A percentile compares a stretch with the other conserved stretches of the same genome.
phyloP scores from a whole-genome alignment of 2,329 filamentous ascomycete genomes.

The Clarireedia paspali region DNA sequence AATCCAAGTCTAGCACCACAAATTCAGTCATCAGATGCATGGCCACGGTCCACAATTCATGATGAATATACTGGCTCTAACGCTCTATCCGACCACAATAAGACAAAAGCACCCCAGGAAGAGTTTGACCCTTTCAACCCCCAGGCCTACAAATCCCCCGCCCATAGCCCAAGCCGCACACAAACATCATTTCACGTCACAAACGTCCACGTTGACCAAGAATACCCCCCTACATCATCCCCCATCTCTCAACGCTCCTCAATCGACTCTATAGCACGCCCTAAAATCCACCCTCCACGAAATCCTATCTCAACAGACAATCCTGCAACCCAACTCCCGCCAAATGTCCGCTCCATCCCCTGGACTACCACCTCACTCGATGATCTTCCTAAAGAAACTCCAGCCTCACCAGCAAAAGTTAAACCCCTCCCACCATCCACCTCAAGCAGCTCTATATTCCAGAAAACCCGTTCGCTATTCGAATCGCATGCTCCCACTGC shows the following conservation, averaged over 20 bases:
- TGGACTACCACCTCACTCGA: neutral
- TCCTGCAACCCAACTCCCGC: neutral
- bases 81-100: too few relatives aligned
- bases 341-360: neutral
- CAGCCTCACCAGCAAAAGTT: neutral
- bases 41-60: neutral
- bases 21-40: neutral
- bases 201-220: slow-evolving; percentile 3
- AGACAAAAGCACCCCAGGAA: too few relatives aligned
- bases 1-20: slow-evolving; percentile 6
- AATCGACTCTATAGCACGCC: neutral
- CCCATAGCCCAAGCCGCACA: neutral
- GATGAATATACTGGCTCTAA: too few relatives aligned
- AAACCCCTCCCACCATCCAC: slow-evolving; percentile 7
- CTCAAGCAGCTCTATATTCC: slow-evolving; percentile 18
- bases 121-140: slow-evolving; percentile 19
- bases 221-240: neutral
- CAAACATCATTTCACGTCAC: neutral
- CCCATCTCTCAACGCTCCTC: neutral
- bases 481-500: slow-evolving; percentile 13
- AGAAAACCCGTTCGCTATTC: slow-evolving; percentile 24
- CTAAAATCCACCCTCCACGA: neutral
- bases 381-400: neutral
- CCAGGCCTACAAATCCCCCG: slow-evolving; percentile 12
- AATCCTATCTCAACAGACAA: neutral